Evolutionary conservation across 2,329 filamentous ascomycete genomes (phyloP).

Genomic region (Teratosphaeria viscida): DNA sequence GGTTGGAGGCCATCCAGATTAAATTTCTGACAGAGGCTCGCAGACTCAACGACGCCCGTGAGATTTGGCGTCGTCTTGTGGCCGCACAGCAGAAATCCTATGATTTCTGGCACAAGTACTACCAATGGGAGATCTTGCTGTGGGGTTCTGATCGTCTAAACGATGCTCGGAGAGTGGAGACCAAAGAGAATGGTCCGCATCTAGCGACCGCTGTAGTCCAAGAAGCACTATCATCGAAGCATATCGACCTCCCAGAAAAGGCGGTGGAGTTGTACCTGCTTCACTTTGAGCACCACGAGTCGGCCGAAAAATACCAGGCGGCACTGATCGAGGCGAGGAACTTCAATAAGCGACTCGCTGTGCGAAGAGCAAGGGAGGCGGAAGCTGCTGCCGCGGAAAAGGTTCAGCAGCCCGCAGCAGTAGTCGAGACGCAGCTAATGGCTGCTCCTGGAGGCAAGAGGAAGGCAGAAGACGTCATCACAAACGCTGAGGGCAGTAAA

Average conservation of each 20-base stretch:
- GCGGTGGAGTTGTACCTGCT: constrained; percentile 63
- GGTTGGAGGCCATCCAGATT: constrained; percentile 83
- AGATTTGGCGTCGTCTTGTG: constrained; percentile 60
- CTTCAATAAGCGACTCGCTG: constrained; percentile 51
- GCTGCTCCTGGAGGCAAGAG: constrained; percentile 46
- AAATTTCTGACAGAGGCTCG: constrained; percentile 81
- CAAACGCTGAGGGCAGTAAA: constrained; percentile 35
- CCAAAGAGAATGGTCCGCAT: constrained; percentile 51
- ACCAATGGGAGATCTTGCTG: constrained; percentile 80
- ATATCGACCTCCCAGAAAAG: constrained; percentile 68
- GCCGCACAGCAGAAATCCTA: constrained; percentile 65
- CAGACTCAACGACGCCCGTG: constrained; percentile 64
- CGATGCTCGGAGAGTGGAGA: constrained; percentile 40
- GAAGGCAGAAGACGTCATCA: constrained; percentile 57
- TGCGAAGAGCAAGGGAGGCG: constrained; percentile 56
- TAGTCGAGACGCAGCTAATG: constrained; percentile 13
- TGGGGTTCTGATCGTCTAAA: constrained; percentile 49
- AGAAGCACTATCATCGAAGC: constrained; percentile 52
- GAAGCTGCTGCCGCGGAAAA: constrained; percentile 53
- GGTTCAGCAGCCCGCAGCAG: constrained; percentile 20
- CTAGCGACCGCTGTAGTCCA: constrained; percentile 67
- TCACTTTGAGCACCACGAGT: constrained; percentile 85
- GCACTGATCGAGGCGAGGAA: constrained; percentile 66
- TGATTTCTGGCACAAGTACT: constrained; percentile 90
- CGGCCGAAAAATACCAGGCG: constrained; percentile 60